Base-by-base conservation (phyloP, 345 rosid species). In the Triadica sebifera region DNA sequence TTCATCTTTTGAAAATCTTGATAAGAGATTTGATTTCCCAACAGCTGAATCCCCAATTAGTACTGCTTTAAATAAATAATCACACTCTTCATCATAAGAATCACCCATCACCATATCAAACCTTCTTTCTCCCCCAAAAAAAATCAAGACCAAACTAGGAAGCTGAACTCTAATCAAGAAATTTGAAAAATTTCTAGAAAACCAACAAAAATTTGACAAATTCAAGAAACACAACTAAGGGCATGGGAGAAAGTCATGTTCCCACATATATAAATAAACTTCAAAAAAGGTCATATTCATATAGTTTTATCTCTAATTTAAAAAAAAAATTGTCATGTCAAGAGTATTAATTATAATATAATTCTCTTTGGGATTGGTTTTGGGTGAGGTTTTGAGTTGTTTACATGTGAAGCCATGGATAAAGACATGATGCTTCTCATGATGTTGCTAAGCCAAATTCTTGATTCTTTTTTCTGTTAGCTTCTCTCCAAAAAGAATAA, bases 1-100 rank as follows among this genome's bases (percentile, higher is more conserved):
- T 66, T 91, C 97, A 49, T 91, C 88, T 46, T 75, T 80, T 0
- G 97, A 84, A 75, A 91, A 91, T 76, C 98, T 84, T 19, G 94
- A 91, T 6, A 93, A 81, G 15, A 93, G 92, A 67, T 93, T 93
- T 6, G 98, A 93, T 82, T 93, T 93, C 71, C 98, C 95, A 24
- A 91, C 97, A 2, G 89, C 94, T 1, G 97, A 91, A 64, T 91
- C 95, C 10, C 97, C 98, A 0, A 87, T 89, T 75, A 93, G 57
- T 19, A 93, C 98, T 3, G 93, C 90, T 81, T 93, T 93, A 75
- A 93, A 93, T 51, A 91, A 82, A 69, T 91, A 93, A 83, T 93
- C 97, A 74, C 92, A 91, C 88, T 91, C 97, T 77, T 88, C 95
- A 10, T 89, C 93, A 50, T 88, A 86, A 8, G 90, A 75, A 63